phyloP scores from a whole-genome alignment of 331 rosid species.

The Stylosanthes scabra region DNA sequence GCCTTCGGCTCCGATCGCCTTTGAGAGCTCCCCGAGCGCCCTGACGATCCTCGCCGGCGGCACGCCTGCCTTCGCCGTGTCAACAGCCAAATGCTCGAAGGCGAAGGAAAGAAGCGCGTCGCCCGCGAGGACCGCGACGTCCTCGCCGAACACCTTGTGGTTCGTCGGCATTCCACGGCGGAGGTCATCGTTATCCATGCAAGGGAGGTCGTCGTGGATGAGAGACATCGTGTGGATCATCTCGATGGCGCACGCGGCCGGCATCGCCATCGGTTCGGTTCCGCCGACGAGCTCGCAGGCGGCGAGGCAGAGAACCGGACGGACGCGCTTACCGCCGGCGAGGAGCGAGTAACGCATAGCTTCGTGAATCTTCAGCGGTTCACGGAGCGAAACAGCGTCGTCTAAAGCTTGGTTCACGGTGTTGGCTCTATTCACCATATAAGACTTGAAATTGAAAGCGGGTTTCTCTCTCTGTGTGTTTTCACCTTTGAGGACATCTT shows the following conservation, averaged over 20 bases:
- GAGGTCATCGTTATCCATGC: conserved; percentile 94
- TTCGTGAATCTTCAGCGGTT: conserved; percentile 72
- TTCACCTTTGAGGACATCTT: conserved; percentile 41
- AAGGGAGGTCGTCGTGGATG: conserved; percentile 91
- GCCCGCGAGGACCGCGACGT: conserved; percentile 83
- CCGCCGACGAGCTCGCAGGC: conserved; percentile 95
- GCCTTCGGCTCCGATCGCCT: conserved; percentile 74
- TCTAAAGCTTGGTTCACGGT: conserved; percentile 67
- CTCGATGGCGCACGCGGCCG: conserved; percentile 88
- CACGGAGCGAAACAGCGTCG: conserved; percentile 57
- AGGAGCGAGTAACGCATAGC: conserved; percentile 95
- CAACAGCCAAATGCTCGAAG: conserved; percentile 72
- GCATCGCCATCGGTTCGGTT: conserved; percentile 57
- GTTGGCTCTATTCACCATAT: conserved; percentile 62
- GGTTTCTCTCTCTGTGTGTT: conserved; percentile 37
- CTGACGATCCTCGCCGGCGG: conserved; percentile 55
- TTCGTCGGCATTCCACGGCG: conserved; percentile 92
- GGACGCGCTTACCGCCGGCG: conserved; percentile 90
- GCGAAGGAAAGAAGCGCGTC: conserved; percentile 79
- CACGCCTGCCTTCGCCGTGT: conserved; percentile 58
- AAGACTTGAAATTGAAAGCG: conserved; percentile 62
- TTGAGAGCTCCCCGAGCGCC: conserved; percentile 67
- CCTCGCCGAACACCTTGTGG: conserved; percentile 88
- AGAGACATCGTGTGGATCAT: conserved; percentile 97
- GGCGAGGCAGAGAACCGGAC: conserved; percentile 78